Base-by-base conservation (phyloP, 257 asterid species). In the Mitragyna speciosa region DNA sequence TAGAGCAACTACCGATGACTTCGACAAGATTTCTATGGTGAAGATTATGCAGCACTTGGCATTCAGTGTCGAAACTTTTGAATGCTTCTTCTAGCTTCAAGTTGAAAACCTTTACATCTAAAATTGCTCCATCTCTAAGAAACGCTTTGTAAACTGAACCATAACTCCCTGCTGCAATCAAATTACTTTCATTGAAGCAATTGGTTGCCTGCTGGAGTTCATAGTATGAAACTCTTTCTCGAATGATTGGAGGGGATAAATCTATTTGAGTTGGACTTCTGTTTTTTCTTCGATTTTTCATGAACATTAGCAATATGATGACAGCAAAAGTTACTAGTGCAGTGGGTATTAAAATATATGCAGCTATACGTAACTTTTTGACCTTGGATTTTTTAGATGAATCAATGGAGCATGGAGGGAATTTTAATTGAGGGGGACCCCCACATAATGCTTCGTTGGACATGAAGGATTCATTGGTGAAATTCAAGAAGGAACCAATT, bases 381-480 rank as follows among this genome's bases (percentile, higher is more conserved):
- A 0, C 22, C 19, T 24, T 48, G 7, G 68, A 66, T 22, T 19
- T 19, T 19, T 20, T 6, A 19, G 15, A 39, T 7, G 75, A 51
- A 45, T 77, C 0, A 24, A 20, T n/a, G 6, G 14, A 0, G n/a
- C 75, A 77, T 6, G 54, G 68, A 31, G 68, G 56, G 30, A 77
- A 51, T 12, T 52, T 22, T 19, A 78, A 52, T 6, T 33, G 36
- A 6, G 56, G 76, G 33, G 81, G 12, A 24, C 76, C 81, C 7
- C 67, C 81, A 41, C 76, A 78, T 3, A 78, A 52, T 22, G 75
- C 76, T 30, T 33, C 58, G 52, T 67, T 78, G 14, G 75, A 52
- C 43, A 51, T 33, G 20, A 75, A 75, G 39, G 43, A 59, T 20
- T 39, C 56, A 20, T 6, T 12, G 0, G 67, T 78, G 56, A 78